These are phyloP conservation scores for Xanthoceras sorbifolium DNA, from an alignment of 345 rosid genomes.

Conservation along the genomic window DNA sequence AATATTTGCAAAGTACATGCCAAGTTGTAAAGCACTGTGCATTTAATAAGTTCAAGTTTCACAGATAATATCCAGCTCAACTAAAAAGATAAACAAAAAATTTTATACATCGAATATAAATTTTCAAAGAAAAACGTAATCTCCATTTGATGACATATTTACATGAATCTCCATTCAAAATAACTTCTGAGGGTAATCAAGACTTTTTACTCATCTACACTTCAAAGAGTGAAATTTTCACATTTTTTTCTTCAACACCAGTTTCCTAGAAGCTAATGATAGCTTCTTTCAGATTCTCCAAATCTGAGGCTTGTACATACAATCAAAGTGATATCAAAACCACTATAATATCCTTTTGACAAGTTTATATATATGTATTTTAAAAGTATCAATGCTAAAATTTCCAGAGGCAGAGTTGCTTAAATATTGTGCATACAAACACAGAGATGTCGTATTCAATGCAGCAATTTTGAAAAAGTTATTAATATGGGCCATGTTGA, in stretches of 20 bases:
- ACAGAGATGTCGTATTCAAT: background rate
- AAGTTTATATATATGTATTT: background rate
- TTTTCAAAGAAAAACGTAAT: background rate
- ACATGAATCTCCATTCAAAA: background rate
- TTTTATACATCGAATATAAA: background rate
- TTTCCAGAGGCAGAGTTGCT: background rate
- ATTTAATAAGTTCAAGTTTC: conserved; percentile 12
- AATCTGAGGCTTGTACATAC: background rate
- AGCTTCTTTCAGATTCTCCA: background rate
- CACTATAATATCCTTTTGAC: background rate
- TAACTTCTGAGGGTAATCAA: background rate
- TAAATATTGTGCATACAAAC: background rate
- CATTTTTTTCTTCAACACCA: background rate
- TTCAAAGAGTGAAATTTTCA: background rate
- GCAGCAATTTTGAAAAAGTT: background rate
- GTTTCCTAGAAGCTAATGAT: background rate
- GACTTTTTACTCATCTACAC: background rate
- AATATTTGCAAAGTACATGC: background rate
- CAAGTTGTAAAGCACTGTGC: background rate
- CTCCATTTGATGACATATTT: background rate
- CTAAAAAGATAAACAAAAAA: background rate
- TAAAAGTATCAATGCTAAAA: background rate
- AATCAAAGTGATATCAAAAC: background rate
- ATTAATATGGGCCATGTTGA: background rate
- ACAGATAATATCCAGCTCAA: background rate